A percentile compares a stretch with the other conserved stretches of the same genome.
phyloP scores from a whole-genome alignment of 2,329 filamentous ascomycete species.

The Paraphoma chrysanthemicola region DNA sequence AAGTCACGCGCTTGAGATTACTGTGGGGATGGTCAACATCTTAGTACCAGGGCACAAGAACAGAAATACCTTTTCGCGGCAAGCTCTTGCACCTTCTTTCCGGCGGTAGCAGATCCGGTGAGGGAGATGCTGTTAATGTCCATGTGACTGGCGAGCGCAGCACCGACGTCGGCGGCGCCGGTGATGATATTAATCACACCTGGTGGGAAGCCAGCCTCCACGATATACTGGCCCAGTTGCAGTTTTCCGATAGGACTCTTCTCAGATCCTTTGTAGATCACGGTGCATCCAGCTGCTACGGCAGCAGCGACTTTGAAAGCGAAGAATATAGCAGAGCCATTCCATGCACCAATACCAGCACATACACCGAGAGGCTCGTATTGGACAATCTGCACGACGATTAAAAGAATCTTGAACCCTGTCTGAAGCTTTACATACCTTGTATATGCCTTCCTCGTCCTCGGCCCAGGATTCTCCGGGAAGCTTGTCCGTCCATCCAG shows the following conservation, averaged over 20 bases:
- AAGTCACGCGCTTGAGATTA: slow-evolving; percentile 55
- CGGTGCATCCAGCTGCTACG: slow-evolving; percentile 31
- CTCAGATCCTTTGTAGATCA: slow-evolving; percentile 40
- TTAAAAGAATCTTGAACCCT: too few relatives aligned
- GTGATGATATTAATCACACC: slow-evolving; percentile 48
- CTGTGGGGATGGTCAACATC: slow-evolving; percentile 13
- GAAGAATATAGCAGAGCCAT: slow-evolving; percentile 24
- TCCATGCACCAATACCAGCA: slow-evolving; percentile 40
- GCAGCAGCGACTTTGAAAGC: slow-evolving; percentile 36
- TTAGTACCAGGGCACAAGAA: neutral
- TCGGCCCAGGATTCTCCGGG: slow-evolving; percentile 20
- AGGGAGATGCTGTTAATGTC: slow-evolving; percentile 52
- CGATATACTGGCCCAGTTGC: slow-evolving; percentile 34
- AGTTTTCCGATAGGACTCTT: slow-evolving; percentile 34
- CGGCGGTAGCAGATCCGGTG: slow-evolving; percentile 47
- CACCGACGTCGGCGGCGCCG: slow-evolving; percentile 38
- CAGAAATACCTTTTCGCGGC: slow-evolving; percentile 39
- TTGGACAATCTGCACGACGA: slow-evolving; percentile 32
- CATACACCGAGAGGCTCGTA: slow-evolving; percentile 41
- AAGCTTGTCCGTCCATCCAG: slow-evolving; percentile 33
- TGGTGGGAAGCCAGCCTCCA: slow-evolving; percentile 48
- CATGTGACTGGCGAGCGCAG: slow-evolving; percentile 48
- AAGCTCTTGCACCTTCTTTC: slow-evolving; percentile 49
- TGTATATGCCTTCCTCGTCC: slow-evolving; percentile 27
- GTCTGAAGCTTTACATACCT: too few relatives aligned